Evolutionary conservation across 116 monocot genomes (phyloP).

Genomic region (Posidonia oceanica): DNA sequence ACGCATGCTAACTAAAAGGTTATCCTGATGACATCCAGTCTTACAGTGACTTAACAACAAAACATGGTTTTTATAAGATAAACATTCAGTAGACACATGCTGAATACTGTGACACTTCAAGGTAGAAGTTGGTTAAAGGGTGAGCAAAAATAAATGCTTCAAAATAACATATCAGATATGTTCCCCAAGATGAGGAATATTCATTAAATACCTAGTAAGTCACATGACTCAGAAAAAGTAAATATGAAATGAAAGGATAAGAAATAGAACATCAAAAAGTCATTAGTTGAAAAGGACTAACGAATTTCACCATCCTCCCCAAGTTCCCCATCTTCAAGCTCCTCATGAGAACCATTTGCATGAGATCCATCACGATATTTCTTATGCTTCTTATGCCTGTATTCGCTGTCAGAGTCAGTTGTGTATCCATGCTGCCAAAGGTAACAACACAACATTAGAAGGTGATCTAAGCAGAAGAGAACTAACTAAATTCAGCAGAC

Average conservation of each 20-base stretch:
- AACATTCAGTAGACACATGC: neutral
- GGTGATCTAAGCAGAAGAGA: neutral
- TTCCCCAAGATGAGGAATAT: neutral
- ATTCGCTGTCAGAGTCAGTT: constrained; percentile 84
- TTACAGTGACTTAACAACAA: too few species aligned
- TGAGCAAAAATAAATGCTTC: neutral
- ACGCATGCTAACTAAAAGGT: too few species aligned
- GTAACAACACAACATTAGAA: neutral
- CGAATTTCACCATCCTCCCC: constrained; percentile 97
- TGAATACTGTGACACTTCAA: neutral
- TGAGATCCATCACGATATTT: constrained; percentile 76
- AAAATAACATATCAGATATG: neutral
- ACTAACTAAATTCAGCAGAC: neutral
- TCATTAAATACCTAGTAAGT: neutral
- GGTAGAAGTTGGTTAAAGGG: neutral
- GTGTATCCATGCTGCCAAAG: constrained; percentile 52
- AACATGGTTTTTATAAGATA: neutral
- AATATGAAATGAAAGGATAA: neutral
- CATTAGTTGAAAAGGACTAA: constrained; percentile 24
- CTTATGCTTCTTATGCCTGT: constrained; percentile 74
- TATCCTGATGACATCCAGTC: too few species aligned
- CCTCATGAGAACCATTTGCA: constrained; percentile 62
- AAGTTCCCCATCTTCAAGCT: constrained; percentile 97
- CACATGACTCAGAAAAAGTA: neutral
- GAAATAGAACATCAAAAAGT: neutral